Conservation (phyloP, 2,329 filamentous ascomycete genomes). For the Stemphylium vesicarium region DNA sequence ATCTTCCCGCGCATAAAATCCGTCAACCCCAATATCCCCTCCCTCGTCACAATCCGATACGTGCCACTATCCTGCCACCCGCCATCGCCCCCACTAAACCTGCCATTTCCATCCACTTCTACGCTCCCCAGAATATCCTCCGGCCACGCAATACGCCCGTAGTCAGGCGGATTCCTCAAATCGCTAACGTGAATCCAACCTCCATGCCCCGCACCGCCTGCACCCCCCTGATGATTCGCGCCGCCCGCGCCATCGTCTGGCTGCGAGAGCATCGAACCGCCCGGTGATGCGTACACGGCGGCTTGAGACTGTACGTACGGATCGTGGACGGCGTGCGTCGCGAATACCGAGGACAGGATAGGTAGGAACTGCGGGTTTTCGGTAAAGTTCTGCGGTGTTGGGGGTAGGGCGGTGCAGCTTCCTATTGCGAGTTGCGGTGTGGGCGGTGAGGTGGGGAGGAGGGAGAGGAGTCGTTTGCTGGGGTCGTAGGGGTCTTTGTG, state of each 20-base stretch:
- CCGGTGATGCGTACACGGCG: conserved; percentile 64
- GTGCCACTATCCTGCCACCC: conserved; percentile 67
- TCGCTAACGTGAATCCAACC: conserved; percentile 71
- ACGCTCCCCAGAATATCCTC: conserved; percentile 71
- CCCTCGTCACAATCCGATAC: conserved; percentile 66
- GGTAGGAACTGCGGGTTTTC: conserved; percentile 64
- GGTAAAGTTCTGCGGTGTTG: conserved; percentile 61
- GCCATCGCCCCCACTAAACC: conserved; percentile 63
- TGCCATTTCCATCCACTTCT: conserved; percentile 64
- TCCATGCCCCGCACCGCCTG: conserved; percentile 63
- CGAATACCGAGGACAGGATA: conserved; percentile 63
- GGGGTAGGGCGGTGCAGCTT: conserved; percentile 60
- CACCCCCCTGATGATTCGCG: conserved; percentile 64
- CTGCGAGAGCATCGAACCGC: conserved; percentile 60
- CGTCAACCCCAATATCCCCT: conserved; percentile 57
- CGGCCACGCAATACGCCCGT: conserved; percentile 68
- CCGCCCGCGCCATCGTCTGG: conserved; percentile 60
- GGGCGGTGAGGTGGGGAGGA: conserved; percentile 62
- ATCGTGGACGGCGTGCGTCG: conserved; percentile 61
- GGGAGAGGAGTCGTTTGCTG: conserved; percentile 58
- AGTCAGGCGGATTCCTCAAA: conserved; percentile 65
- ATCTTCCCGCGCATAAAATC: conserved; percentile 33
- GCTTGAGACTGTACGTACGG: conserved; percentile 65
- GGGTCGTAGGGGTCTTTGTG: conserved; percentile 53
- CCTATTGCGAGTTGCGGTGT: conserved; percentile 62